Conservation (phyloP, 2,329 filamentous ascomycete genomes). For the Beauveria caledonica region DNA sequence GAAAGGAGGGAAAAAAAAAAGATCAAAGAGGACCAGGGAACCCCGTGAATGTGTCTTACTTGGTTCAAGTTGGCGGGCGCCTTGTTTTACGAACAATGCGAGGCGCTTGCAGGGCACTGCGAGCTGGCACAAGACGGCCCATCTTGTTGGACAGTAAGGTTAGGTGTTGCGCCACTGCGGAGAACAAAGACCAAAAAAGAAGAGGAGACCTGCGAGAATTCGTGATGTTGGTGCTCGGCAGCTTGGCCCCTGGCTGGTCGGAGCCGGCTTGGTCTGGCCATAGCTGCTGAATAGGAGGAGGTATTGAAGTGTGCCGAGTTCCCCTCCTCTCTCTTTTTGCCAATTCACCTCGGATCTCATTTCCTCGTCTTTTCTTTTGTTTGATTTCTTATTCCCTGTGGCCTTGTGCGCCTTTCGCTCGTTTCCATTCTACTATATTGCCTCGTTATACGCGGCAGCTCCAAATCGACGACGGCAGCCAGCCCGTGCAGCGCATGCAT, state of each 20-base stretch:
- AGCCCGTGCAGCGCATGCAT: neutral
- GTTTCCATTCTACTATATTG: neutral
- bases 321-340: neutral
- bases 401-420: neutral
- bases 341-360: neutral
- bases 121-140: neutral
- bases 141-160: neutral
- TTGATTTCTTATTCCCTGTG: neutral
- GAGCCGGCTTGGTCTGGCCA: neutral
- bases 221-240: neutral
- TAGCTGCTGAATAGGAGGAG: neutral
- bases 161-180: conserved; percentile 6
- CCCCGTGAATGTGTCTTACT: neutral
- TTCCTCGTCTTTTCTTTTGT: neutral
- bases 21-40: neutral
- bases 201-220: conserved; percentile 2
- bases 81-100: neutral
- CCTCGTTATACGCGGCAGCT: neutral
- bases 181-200: conserved; percentile 6
- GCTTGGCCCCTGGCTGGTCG: conserved; percentile 6
- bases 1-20: neutral
- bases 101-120: neutral
- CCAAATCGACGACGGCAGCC: neutral
- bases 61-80: neutral
- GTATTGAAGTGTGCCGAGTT: neutral